These are phyloP conservation scores for Geoglossum glabrum DNA, from an alignment of 495 filamentous ascomycete genomes.

Conservation along the genomic window DNA sequence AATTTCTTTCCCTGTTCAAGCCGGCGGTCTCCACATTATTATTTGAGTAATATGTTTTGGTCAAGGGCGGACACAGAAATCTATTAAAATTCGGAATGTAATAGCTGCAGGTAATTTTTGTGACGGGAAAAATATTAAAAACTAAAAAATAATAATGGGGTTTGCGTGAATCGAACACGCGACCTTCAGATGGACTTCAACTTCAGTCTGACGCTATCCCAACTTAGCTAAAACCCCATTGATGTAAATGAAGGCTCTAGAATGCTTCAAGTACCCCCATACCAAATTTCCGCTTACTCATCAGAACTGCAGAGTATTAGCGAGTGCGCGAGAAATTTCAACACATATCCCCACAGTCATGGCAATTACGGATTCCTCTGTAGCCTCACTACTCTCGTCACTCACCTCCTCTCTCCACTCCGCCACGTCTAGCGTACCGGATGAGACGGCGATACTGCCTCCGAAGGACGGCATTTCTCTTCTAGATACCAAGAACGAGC, in stretches of 20 bases:
- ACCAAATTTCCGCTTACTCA: not conserved
- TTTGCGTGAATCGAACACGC: conserved; percentile 1
- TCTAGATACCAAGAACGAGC: conserved; percentile 83
- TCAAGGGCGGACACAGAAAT: too few relatives aligned
- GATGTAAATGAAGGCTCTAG: not conserved
- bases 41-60: too few relatives aligned
- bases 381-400: conserved; percentile 36
- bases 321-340: not conserved
- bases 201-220: conserved; percentile 2
- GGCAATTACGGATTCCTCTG: conserved; percentile 24
- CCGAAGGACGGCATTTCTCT: conserved; percentile 80
- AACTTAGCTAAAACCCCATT: not conserved
- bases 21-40: too few relatives aligned
- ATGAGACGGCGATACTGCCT: conserved; percentile 30
- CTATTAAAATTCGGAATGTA: too few relatives aligned
- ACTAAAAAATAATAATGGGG: not conserved
- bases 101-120: too few relatives aligned
- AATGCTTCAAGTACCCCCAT: not conserved
- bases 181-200: not conserved
- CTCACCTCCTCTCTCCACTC: conserved; percentile 38
- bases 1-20: too few relatives aligned
- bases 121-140: not conserved
- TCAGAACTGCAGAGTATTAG: not conserved
- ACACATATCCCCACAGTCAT: conserved; percentile 12
- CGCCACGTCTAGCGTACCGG: conserved; percentile 39